Conservation (phyloP, 2,329 filamentous ascomycete genomes). For the Penicillium sp. region DNA sequence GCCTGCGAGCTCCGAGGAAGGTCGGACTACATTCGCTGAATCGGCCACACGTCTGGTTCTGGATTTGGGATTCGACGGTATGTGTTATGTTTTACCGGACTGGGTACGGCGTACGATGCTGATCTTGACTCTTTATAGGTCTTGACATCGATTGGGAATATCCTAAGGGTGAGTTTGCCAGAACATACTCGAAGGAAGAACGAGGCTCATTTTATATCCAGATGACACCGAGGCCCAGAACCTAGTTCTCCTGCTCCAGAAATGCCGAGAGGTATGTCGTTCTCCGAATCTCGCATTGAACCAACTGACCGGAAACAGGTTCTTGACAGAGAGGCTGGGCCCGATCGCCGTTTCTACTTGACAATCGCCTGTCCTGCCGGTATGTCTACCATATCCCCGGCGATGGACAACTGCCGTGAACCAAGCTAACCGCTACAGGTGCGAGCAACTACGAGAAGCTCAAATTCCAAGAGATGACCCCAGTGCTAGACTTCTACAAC, state of each 20-base stretch:
- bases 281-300: background rate
- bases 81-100: slow-evolving; percentile 11
- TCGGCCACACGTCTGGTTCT: slow-evolving; percentile 67
- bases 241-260: slow-evolving; percentile 37
- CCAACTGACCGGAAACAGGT: slow-evolving; percentile 19
- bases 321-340: slow-evolving; percentile 33
- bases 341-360: slow-evolving; percentile 40
- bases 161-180: slow-evolving; percentile 28
- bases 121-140: slow-evolving; percentile 17
- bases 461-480: slow-evolving; percentile 40
- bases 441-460: slow-evolving; percentile 40
- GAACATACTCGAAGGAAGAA: background rate
- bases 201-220: slow-evolving; percentile 15
- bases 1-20: slow-evolving; percentile 55
- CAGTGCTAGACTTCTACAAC: slow-evolving; percentile 47
- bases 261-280: slow-evolving; percentile 32
- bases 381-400: slow-evolving; percentile 34
- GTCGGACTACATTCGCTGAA: slow-evolving; percentile 58
- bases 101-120: background rate
- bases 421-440: slow-evolving; percentile 36
- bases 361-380: slow-evolving; percentile 45
- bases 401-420: slow-evolving; percentile 34
- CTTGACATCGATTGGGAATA: slow-evolving; percentile 45
- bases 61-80: slow-evolving; percentile 62
- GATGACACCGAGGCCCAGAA: slow-evolving; percentile 38